Evolutionary conservation across 371 early-diverging fungal genomes (phyloP).

Genomic region (Entomophthora muscae): DNA sequence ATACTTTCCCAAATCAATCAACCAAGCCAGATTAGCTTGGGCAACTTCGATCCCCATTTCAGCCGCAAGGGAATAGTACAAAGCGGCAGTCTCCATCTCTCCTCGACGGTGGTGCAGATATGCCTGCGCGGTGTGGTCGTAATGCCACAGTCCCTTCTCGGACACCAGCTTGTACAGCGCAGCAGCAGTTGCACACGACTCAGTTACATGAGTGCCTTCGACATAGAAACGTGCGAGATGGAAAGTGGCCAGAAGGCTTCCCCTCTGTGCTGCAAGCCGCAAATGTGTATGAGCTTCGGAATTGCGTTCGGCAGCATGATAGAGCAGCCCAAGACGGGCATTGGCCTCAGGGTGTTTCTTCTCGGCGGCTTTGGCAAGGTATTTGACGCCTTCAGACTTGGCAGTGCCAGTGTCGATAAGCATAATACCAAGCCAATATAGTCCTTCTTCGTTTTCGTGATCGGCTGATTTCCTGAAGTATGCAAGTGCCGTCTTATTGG

Average conservation of each 20-base stretch:
- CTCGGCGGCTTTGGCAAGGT: conserved; percentile 40
- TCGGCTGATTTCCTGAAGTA: conserved; percentile 60
- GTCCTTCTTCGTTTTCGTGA: conserved; percentile 15
- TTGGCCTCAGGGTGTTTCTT: conserved; percentile 35
- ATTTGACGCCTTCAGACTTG: conserved; percentile 24
- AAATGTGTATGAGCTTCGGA: conserved; percentile 12
- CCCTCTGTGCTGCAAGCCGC: conserved; percentile 16
- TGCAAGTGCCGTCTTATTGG: conserved; percentile 33
- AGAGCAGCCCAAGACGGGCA: conserved; percentile 26
- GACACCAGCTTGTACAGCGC: conserved; percentile 49
- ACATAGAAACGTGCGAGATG: background rate
- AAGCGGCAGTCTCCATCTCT: conserved; percentile 44
- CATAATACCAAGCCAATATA: background rate
- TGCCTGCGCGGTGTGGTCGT: conserved; percentile 39
- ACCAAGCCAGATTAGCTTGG: conserved; percentile 74
- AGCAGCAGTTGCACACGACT: conserved; percentile 3
- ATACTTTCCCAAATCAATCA: conserved; percentile 49
- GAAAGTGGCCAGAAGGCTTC: background rate
- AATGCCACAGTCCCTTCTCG: conserved; percentile 69
- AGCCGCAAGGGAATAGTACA: conserved; percentile 59
- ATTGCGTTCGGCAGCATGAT: conserved; percentile 14
- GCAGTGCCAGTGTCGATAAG: conserved; percentile 25
- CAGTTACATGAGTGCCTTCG: background rate
- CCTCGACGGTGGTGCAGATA: conserved; percentile 30
- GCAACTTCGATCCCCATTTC: conserved; percentile 72